phyloP scores from a whole-genome alignment of 176 grass and related monocot genomes.

The Carex pumila region DNA sequence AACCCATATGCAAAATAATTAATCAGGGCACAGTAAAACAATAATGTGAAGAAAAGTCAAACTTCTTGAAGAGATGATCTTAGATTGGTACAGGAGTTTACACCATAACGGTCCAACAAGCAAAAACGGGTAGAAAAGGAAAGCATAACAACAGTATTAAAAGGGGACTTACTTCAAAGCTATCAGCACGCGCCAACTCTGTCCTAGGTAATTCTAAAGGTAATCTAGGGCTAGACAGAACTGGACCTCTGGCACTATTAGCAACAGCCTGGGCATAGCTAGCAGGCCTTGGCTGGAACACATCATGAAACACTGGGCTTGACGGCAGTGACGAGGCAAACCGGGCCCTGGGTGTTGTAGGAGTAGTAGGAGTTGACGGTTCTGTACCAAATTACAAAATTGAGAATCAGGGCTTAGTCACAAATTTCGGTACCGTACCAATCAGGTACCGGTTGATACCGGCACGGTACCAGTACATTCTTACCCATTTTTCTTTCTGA shows the following conservation, averaged over 20 bases:
- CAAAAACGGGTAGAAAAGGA: background rate
- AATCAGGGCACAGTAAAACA: background rate
- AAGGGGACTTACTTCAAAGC: conserved; percentile 11
- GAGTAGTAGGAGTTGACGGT: conserved; percentile 18
- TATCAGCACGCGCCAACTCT: background rate
- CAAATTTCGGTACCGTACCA: background rate
- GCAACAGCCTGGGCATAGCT: conserved; percentile 15
- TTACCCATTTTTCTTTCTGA: background rate
- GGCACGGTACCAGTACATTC: background rate
- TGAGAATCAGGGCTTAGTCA: background rate
- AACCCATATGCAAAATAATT: background rate
- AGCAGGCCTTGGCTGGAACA: conserved; percentile 17
- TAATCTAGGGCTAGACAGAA: conserved; percentile 1
- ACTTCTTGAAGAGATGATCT: background rate
- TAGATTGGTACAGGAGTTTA: background rate
- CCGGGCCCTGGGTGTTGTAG: conserved; percentile 10
- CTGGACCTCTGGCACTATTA: background rate
- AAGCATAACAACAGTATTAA: background rate
- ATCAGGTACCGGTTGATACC: background rate
- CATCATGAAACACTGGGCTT: conserved; percentile 15
- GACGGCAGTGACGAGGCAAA: background rate
- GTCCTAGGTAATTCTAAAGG: background rate
- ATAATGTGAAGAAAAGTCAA: background rate
- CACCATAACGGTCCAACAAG: background rate
- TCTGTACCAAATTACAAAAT: conserved; percentile 15